Percentiles rank a stretch among this genome's conserved stretches.
phyloP scores from a whole-genome alignment of 345 rosid species.

The Eucalyptus pumila region DNA sequence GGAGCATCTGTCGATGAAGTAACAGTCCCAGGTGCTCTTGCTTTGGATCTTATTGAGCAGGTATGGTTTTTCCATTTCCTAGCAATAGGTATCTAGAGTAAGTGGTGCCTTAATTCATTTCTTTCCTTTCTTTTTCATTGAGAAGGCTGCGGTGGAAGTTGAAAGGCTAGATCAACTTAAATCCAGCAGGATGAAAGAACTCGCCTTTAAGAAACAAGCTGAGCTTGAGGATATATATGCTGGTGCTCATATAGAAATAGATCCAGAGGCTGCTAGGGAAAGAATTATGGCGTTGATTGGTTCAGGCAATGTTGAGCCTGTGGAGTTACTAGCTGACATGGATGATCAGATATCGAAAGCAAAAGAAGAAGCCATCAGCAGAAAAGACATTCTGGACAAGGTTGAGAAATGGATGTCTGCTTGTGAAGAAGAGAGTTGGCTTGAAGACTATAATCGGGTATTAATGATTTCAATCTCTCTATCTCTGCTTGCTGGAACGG shows the following conservation, averaged over 20 bases:
- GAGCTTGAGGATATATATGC: constrained; percentile 92
- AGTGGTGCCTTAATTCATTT: not conserved
- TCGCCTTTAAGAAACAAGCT: constrained; percentile 81
- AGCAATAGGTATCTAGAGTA: not conserved
- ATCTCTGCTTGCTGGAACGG: not conserved
- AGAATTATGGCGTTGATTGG: constrained; percentile 70
- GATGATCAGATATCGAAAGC: constrained; percentile 84
- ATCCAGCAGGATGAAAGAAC: constrained; percentile 94
- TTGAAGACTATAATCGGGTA: constrained; percentile 97
- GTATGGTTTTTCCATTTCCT: constrained; percentile 9
- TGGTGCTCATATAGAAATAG: constrained; percentile 70
- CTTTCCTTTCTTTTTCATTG: not conserved
- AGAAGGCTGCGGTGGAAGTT: constrained; percentile 86
- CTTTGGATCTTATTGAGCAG: constrained; percentile 83
- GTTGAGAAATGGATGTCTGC: constrained; percentile 99
- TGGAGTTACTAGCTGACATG: constrained; percentile 90
- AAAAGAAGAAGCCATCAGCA: constrained; percentile 82
- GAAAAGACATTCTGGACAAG: constrained; percentile 92
- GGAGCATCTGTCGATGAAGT: constrained; percentile 82
- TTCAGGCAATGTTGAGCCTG: constrained; percentile 82
- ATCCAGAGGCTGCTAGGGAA: constrained; percentile 79
- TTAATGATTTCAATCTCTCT: not conserved
- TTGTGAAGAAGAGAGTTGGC: constrained; percentile 99
- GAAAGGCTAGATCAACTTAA: constrained; percentile 92
- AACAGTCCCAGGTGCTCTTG: constrained; percentile 76